Percentiles rank a stretch among this genome's conserved stretches.
phyloP scores from a whole-genome alignment of 495 filamentous ascomycete species.

The Penicillium dipodomyicola region DNA sequence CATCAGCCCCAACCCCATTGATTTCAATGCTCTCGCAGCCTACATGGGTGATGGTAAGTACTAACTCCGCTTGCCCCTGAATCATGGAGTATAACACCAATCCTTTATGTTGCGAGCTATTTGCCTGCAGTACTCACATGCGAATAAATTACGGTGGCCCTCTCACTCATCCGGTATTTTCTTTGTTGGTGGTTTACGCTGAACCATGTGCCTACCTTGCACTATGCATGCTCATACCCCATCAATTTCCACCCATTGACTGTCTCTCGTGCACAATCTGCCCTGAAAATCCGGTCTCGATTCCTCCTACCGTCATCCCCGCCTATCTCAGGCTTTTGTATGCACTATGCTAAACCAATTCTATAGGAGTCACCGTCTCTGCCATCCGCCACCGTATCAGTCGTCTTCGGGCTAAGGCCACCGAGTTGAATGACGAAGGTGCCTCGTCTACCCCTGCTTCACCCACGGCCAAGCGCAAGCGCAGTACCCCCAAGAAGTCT shows the following conservation, averaged over 20 bases:
- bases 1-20: not conserved
- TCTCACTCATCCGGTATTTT: not conserved
- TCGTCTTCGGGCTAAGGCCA: not conserved
- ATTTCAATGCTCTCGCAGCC: not conserved
- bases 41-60: not conserved
- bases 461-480: not conserved
- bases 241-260: not conserved
- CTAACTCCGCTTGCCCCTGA: not conserved
- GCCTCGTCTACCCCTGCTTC: not conserved
- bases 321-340: not conserved
- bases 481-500: not conserved
- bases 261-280: not conserved
- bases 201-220: not conserved
- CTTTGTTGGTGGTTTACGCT: not conserved
- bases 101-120: not conserved
- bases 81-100: not conserved
- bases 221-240: not conserved
- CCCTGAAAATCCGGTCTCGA: not conserved
- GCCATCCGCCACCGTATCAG: not conserved
- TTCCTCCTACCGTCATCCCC: not conserved
- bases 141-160: not conserved
- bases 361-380: not conserved
- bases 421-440: not conserved
- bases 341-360: not conserved
- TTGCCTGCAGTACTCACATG: not conserved